phyloP scores from a whole-genome alignment of 2,329 filamentous ascomycete species.

The Colletotrichum somersetense region DNA sequence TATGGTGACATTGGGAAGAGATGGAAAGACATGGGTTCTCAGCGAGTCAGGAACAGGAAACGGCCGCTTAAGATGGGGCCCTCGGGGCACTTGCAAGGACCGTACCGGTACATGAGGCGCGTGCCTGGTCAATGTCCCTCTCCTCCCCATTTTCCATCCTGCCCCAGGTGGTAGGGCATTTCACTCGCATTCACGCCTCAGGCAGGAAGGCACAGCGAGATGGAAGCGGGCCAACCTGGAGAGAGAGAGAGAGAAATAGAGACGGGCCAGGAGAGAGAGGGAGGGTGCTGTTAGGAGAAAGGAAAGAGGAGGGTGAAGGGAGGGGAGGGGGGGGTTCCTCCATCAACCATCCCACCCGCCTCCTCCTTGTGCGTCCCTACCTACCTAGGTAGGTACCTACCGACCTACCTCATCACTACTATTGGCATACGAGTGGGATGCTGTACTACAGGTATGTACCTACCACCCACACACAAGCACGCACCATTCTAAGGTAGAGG shows the following conservation, averaged over 20 bases:
- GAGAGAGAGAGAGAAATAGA: neutral
- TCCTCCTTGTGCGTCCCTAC: neutral
- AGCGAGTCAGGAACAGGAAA: conserved; percentile 41
- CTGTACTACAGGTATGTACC: neutral
- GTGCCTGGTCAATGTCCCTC: conserved; percentile 8
- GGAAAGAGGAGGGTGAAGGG: no score
- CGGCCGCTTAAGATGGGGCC: conserved; percentile 40
- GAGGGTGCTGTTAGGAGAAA: neutral
- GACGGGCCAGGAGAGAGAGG: neutral
- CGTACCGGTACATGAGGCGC: conserved; percentile 39
- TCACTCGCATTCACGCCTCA: neutral
- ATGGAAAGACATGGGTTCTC: conserved; percentile 31
- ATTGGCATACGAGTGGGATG: neutral
- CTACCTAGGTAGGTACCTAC: neutral
- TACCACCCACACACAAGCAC: neutral
- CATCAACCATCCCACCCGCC: conserved; percentile 11
- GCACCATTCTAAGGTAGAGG: no score
- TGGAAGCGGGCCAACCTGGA: neutral
- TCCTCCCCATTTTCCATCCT: neutral
- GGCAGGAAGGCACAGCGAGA: neutral
- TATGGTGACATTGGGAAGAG: conserved; percentile 23
- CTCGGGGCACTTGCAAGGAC: conserved; percentile 17
- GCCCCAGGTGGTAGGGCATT: conserved; percentile 9
- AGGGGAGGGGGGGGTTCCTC: conserved; percentile 12
- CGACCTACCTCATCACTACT: neutral